These are phyloP conservation scores for Laetiporus sulphureus DNA, from an alignment of 1,284 basidiomycete species.

Conservation along the genomic window DNA sequence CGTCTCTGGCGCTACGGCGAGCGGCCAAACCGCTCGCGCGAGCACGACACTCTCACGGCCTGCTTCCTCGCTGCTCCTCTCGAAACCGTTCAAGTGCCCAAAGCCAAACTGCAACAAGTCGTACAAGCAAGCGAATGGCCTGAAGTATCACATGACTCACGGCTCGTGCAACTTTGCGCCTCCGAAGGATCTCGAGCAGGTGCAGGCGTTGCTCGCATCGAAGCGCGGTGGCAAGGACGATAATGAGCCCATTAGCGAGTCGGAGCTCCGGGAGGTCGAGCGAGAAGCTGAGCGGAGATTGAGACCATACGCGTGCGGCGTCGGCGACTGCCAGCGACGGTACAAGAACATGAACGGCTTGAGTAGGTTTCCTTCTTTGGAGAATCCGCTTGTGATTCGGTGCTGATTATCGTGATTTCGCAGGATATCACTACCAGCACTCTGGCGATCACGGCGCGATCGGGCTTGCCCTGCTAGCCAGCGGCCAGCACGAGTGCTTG, in stretches of 20 bases:
- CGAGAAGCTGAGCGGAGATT: conserved; percentile 77
- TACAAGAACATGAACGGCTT: conserved; percentile 99
- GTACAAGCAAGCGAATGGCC: conserved; percentile 95
- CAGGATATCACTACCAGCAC: conserved; percentile 92
- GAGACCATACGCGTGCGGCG: conserved; percentile 83
- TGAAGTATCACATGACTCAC: conserved; percentile 96
- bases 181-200: conserved; percentile 70
- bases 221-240: conserved; percentile 37
- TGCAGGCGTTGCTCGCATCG: conserved; percentile 58
- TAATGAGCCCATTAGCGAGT: conserved; percentile 46
- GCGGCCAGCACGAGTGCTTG: conserved; percentile 70
- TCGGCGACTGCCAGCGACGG: conserved; percentile 86
- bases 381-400: not conserved
- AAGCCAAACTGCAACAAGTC: conserved; percentile 97
- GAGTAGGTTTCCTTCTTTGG: conserved; percentile 30
- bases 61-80: conserved; percentile 46
- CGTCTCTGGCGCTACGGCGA: conserved; percentile 12
- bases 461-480: conserved; percentile 78
- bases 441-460: conserved; percentile 91
- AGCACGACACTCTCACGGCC: conserved; percentile 46
- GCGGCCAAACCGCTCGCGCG: conserved; percentile 28
- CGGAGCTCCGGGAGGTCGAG: conserved; percentile 68
- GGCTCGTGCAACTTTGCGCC: conserved; percentile 91
- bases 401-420: conserved; percentile 1
- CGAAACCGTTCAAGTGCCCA: conserved; percentile 94